Base-by-base conservation (phyloP, 2,329 filamentous ascomycete genomes). In the Grosmannia penicillata region DNA sequence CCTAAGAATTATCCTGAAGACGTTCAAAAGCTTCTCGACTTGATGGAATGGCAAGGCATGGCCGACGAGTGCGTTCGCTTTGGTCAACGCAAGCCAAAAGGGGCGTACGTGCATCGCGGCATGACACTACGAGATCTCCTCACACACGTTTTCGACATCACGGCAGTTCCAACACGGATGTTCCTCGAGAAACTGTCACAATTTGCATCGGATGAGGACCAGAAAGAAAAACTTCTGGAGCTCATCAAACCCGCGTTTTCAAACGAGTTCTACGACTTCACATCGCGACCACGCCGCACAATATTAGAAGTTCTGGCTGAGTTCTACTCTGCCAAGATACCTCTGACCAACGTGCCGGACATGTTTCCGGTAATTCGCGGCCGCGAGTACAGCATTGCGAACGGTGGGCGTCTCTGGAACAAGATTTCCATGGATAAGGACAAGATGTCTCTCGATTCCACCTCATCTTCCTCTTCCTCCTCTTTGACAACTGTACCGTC, bases 211-310 rank as follows among this genome's bases (percentile, higher is more conserved):
- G 72, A 93, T 49, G 55, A 63, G 3, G 75, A 76, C 49, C 89
- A 98, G 51, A 76, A 75, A 48, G 81, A 91, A 44, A 75, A 89
- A 2, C 70, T 98, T 0, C 58, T 80, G 8, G 91, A 98, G 53
- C 91, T 98, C 49, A 78, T 77, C 2, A 72, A 81, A 49, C 75
- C 84, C 0, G 71, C 81, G 33, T 83, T 79, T 49, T 74, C 89
- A 6, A 86, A 96, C 49, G 91, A 98, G 49, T 78, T 94, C 40
- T 96, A 84, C 61, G 89, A 98, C 59, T 98, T 98, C 54, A 91
- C 91, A 1, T 87, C 87, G 0, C 77, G 91, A 8, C 83, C 89
- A 1, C 78, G 86, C 25, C 78, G 91, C 25, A 93, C 82, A 42
- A 94, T 96, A 41, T 64, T 98, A 6, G 91, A 98, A 58, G 80